Base-by-base conservation (phyloP, 2,329 filamentous ascomycete species). In the Erysiphe neolycopersici region DNA sequence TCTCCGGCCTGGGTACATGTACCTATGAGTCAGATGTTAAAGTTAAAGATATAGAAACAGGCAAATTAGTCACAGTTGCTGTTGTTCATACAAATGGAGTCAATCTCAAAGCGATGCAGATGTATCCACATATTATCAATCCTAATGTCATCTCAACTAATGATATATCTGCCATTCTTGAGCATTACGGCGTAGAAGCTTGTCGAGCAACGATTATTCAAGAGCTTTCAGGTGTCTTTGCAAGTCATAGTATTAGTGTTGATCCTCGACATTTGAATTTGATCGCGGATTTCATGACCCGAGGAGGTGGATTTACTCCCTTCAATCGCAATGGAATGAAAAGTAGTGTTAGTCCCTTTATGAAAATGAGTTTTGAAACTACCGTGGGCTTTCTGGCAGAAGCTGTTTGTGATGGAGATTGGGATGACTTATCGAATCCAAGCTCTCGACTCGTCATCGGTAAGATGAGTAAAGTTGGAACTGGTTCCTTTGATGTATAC, bases 321-420 rank as follows among this genome's bases (percentile, higher is more conserved):
- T 98, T 98, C 64, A 93, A 82, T 61, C 79, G 89, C 41, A 91
- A 81, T 56, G 89, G 87, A 1, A 65, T 98, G 47, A 76, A 74
- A 56, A 76, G 80, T 50, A 85, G 82, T 54, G 77, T 87, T 26
- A 85, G 77, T 51, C 84, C 89, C 0, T 87, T 98, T 53, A 87
- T 89, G 62, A 95, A 95, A 69, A 95, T 95, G 87, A 92, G 82
- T 59, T 98, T 95, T 63, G 89, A 98, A 69, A 98, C 89, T 4
- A 98, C 89, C 2, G 71, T 95, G 35, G 77, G 79, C 0, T 94
- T 94, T 65, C 67, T 98, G 54, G 85, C 80, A 59, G 89, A 95
- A 56, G 85, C 89, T 1, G 78, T 94, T 22, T 64, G 91, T 46
- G 83, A 92, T 55, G 76, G 81, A 42, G 89, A 95, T 59, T 82